These are phyloP conservation scores for Paramecium octaurelia DNA, from an alignment of 73 alveolate species.

Conservation along the genomic window DNA sequence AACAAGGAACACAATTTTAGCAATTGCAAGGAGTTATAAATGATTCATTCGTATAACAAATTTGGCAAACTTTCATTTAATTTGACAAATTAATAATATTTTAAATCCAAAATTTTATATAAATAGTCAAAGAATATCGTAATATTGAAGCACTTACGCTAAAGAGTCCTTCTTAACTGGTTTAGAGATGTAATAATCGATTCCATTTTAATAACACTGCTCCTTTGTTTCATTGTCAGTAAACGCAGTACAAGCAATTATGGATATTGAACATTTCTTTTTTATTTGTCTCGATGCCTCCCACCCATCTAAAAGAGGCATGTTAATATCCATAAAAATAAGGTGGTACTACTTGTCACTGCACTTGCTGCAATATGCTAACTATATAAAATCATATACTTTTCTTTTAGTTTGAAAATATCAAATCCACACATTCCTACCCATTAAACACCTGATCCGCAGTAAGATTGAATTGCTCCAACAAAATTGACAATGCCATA, in stretches of 20 bases:
- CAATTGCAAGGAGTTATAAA: slow-evolving; percentile 12
- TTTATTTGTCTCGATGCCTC: slow-evolving; percentile 24
- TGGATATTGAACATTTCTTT: background rate
- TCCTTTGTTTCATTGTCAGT: slow-evolving; percentile 38
- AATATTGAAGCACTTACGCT: slow-evolving; percentile 3
- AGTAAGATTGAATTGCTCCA: background rate
- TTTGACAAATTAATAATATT: background rate
- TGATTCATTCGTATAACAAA: background rate
- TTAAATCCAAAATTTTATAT: background rate
- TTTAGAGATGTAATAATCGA: slow-evolving; percentile 26
- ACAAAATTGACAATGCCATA: background rate
- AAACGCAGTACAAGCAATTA: slow-evolving; percentile 50
- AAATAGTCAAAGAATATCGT: slow-evolving; percentile 25
- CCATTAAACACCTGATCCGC: slow-evolving; percentile 41
- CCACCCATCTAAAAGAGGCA: slow-evolving; percentile 35
- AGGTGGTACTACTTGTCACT: background rate
- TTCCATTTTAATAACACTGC: slow-evolving; percentile 6
- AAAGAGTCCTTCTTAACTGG: slow-evolving; percentile 26
- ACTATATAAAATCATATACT: background rate
- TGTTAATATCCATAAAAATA: slow-evolving; percentile 42
- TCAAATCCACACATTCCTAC: slow-evolving; percentile 31
- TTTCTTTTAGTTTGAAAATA: background rate
- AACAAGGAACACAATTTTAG: background rate
- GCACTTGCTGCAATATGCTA: slow-evolving; percentile 10
- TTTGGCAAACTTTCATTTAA: background rate